Percentiles rank a stretch among this genome's conserved stretches.
Conservation (phyloP, 2,329 filamentous ascomycete species). For the Nemania sp. region DNA sequence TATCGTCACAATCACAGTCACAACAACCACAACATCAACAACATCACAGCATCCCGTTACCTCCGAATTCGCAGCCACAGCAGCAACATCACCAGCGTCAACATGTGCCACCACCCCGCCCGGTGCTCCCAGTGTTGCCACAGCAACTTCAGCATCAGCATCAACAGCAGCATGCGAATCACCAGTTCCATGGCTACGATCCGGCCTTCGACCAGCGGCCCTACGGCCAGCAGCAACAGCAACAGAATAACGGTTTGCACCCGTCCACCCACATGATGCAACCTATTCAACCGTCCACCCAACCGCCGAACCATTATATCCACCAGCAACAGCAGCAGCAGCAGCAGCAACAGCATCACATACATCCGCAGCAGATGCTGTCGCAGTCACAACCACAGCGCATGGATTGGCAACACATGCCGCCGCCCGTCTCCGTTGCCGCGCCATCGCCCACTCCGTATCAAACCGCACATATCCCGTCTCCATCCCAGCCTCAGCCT, state of each 20-base stretch:
- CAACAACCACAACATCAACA: background rate
- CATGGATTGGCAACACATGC: constrained; percentile 27
- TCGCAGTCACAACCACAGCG: constrained; percentile 25
- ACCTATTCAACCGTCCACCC: constrained; percentile 42
- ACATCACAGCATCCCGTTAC: constrained; percentile 20
- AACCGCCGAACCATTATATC: constrained; percentile 38
- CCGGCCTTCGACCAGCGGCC: constrained; percentile 38
- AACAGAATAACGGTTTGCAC: constrained; percentile 23
- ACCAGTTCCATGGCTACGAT: constrained; percentile 38
- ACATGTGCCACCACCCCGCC: constrained; percentile 7
- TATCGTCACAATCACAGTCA: background rate
- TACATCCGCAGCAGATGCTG: constrained; percentile 2
- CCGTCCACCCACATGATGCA: constrained; percentile 30
- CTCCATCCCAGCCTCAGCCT: constrained; percentile 28
- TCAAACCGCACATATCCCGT: constrained; percentile 13
- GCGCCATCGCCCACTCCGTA: constrained; percentile 14
- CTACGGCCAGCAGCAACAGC: constrained; percentile 16
- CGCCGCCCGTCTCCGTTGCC: constrained; percentile 16
- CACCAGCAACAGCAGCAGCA: constrained; percentile 40
- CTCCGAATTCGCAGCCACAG: constrained; percentile 34
- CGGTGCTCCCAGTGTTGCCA: constrained; percentile 31
- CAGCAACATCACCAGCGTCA: constrained; percentile 32
- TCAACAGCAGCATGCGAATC: constrained; percentile 35
- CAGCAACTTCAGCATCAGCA: constrained; percentile 31
- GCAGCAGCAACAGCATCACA: constrained; percentile 32